Evolutionary conservation across 305 asterid species (phyloP).

Genomic region (Ruellia speciosa): DNA sequence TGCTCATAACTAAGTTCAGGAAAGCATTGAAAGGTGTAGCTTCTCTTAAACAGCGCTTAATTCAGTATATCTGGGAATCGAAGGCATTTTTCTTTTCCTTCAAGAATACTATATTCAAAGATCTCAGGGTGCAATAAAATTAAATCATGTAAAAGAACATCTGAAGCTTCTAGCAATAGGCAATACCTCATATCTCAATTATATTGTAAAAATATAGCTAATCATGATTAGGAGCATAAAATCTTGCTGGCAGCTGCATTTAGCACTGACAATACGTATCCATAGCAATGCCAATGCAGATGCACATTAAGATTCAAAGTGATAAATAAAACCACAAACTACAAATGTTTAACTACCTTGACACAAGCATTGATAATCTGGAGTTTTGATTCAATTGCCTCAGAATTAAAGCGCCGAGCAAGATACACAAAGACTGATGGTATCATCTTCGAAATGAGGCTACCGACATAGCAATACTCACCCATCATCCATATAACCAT

Average conservation of each 20-base stretch:
- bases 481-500: slow-evolving; percentile 95
- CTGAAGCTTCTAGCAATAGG: neutral
- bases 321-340: slow-evolving; percentile 12
- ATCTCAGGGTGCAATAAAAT: too few species aligned
- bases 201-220: neutral
- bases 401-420: slow-evolving; percentile 60
- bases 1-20: too few species aligned
- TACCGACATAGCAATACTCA: slow-evolving; percentile 60
- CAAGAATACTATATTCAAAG: too few species aligned
- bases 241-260: neutral
- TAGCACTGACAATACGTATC: neutral
- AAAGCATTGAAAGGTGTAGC: too few species aligned
- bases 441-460: slow-evolving; percentile 53
- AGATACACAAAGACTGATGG: slow-evolving; percentile 63
- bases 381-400: slow-evolving; percentile 70
- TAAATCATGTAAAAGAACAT: neutral
- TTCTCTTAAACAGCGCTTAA: too few species aligned
- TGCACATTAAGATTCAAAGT: neutral
- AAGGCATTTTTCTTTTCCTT: too few species aligned
- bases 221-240: neutral
- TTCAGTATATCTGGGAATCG: too few species aligned
- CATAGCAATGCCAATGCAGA: neutral
- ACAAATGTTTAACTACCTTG: slow-evolving; percentile 46
- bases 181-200: neutral
- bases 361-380: slow-evolving; percentile 78